Conservation (phyloP, 1,284 basidiomycete genomes). For the Cryptococcus wingfieldii region DNA sequence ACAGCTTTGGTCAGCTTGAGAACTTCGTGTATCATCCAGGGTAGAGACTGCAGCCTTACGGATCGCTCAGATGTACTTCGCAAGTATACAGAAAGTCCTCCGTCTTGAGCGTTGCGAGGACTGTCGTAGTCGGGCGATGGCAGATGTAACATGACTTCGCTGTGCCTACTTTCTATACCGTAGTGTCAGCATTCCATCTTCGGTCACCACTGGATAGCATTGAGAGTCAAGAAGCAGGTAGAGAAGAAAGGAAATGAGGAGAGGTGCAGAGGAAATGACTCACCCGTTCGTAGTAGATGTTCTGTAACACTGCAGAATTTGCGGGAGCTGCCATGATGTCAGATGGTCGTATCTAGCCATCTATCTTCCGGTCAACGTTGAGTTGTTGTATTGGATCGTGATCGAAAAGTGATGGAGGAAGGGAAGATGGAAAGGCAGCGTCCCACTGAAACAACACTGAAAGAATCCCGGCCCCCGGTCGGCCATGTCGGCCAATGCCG, state of each 20-base stretch:
- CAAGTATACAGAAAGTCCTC: slow-evolving; percentile 48
- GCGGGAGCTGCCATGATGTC: neutral
- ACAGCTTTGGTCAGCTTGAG: neutral
- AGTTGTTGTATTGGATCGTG: too few species aligned
- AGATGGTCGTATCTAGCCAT: neutral
- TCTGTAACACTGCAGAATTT: slow-evolving; percentile 24
- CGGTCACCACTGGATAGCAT: neutral
- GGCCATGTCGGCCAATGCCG: too few species aligned
- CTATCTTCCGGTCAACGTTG: too few species aligned
- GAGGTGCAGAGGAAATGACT: slow-evolving; percentile 3
- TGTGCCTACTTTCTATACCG: slow-evolving; percentile 40
- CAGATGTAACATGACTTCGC: slow-evolving; percentile 46
- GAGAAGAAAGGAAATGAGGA: neutral
- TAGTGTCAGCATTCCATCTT: neutral
- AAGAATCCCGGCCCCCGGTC: too few species aligned
- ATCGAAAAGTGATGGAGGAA: too few species aligned
- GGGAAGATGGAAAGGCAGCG: too few species aligned
- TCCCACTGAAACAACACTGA: too few species aligned
- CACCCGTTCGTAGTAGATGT: slow-evolving; percentile 47
- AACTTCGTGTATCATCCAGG: neutral
- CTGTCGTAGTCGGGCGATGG: slow-evolving; percentile 38
- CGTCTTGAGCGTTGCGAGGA: slow-evolving; percentile 43
- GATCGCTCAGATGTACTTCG: slow-evolving; percentile 43
- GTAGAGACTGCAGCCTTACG: slow-evolving; percentile 25
- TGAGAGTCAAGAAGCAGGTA: neutral